A percentile compares a stretch with the other conserved stretches of the same genome.
These are phyloP conservation scores for Tagetes patula DNA, from an alignment of 129 eudicot genomes.

Conservation along the genomic window DNA sequence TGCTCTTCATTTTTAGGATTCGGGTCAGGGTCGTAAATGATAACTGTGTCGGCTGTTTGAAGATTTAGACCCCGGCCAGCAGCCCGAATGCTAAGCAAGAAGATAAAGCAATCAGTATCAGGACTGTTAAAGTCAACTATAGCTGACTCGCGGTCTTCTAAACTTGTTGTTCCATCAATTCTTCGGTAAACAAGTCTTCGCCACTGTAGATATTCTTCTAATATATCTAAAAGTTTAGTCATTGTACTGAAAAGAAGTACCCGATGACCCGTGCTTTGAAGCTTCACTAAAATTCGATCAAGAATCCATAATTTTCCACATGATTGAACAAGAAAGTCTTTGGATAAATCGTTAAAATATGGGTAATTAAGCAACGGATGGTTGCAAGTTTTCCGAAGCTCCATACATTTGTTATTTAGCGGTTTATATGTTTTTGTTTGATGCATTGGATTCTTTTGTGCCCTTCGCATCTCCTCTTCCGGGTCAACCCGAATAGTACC, in stretches of 20 bases:
- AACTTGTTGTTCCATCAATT: conserved; percentile 90
- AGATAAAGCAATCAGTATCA: conserved; percentile 77
- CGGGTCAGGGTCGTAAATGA: conserved; percentile 96
- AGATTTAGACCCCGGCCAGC: conserved; percentile 95
- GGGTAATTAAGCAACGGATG: conserved; percentile 95
- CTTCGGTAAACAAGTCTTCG: conserved; percentile 80
- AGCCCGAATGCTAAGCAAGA: conserved; percentile 88
- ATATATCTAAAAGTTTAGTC: conserved; percentile 88
- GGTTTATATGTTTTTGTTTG: conserved; percentile 62
- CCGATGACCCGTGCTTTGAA: conserved; percentile 88
- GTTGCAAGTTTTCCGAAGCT: conserved; percentile 92
- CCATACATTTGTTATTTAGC: conserved; percentile 85
- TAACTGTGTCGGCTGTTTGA: conserved; percentile 89
- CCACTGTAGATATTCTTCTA: conserved; percentile 96
- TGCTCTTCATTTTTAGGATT: conserved; percentile 97
- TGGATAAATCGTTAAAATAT: conserved; percentile 69
- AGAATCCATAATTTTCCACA: conserved; percentile 89
- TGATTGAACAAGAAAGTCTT: conserved; percentile 85
- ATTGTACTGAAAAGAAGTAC: conserved; percentile 89
- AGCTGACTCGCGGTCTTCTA: conserved; percentile 93
- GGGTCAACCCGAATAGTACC: conserved; percentile 94
- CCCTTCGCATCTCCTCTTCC: conserved; percentile 69
- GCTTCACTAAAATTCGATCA: conserved; percentile 77
- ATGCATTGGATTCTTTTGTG: conserved; percentile 56
- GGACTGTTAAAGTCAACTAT: conserved; percentile 87